These are phyloP conservation scores for Epichloe festucae DNA, from an alignment of 2,329 filamentous ascomycete species.

Conservation along the genomic window DNA sequence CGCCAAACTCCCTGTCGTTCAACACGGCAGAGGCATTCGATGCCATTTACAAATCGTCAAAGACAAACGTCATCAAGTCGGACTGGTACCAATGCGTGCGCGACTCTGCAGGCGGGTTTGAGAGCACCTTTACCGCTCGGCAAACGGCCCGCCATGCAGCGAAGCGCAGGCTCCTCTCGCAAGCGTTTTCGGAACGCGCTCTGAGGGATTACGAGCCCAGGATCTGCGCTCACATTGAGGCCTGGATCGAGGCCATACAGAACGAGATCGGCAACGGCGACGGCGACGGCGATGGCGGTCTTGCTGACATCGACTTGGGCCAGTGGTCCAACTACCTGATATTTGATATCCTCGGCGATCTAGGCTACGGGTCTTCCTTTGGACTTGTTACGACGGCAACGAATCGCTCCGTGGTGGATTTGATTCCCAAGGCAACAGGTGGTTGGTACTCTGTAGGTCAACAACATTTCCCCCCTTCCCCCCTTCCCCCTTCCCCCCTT, in stretches of 20 bases:
- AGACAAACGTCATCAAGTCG: slow-evolving; percentile 11
- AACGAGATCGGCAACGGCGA: slow-evolving; percentile 4
- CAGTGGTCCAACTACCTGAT: slow-evolving; percentile 11
- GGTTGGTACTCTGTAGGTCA: slow-evolving; percentile 8
- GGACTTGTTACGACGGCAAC: slow-evolving; percentile 9
- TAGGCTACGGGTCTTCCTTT: slow-evolving; percentile 12
- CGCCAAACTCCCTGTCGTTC: slow-evolving; percentile 10
- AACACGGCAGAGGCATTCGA: slow-evolving; percentile 10
- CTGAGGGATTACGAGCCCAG: slow-evolving; percentile 1
- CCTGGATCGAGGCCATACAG: slow-evolving; percentile 8
- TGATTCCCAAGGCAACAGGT: slow-evolving; percentile 9
- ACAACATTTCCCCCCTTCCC: background rate
- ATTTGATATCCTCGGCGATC: slow-evolving; percentile 12
- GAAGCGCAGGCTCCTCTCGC: slow-evolving; percentile 1
- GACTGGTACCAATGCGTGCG: slow-evolving; percentile 12
- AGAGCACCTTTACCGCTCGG: slow-evolving; percentile 9
- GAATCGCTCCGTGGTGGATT: slow-evolving; percentile 8
- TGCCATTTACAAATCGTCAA: slow-evolving; percentile 10
- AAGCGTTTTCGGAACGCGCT: slow-evolving; percentile 1
- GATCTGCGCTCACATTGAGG: slow-evolving; percentile 8
- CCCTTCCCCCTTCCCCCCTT: background rate
- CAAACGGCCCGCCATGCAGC: slow-evolving; percentile 8
- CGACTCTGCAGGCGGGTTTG: slow-evolving; percentile 2
- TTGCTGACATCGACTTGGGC: slow-evolving; percentile 8
- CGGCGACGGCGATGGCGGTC: background rate